Evolutionary conservation across 2,329 filamentous ascomycete species (phyloP).

Genomic region (Apiospora phragmitis): DNA sequence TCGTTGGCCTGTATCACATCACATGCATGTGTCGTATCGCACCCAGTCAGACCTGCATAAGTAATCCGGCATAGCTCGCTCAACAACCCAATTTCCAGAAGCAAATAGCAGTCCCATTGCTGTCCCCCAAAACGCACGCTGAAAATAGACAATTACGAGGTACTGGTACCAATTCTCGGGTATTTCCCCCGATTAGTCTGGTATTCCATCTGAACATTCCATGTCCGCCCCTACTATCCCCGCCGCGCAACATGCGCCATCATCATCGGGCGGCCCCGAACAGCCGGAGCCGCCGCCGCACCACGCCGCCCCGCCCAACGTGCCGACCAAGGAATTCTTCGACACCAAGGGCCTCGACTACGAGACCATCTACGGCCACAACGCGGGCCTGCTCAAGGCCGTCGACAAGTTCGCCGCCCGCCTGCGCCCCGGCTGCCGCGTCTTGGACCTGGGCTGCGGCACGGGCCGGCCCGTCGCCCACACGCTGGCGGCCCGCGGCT

Average conservation of each 20-base stretch:
- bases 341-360: not conserved
- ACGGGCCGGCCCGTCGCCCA: conserved; percentile 4
- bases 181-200: not conserved
- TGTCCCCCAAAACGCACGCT: too few species aligned
- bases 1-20: too few species aligned
- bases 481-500: not conserved
- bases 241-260: not conserved
- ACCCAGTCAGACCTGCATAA: too few species aligned
- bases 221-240: not conserved
- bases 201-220: not conserved
- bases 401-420: not conserved
- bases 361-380: not conserved
- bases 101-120: too few species aligned
- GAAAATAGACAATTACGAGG: too few species aligned
- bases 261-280: not conserved
- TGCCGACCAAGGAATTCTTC: not conserved
- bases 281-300: too few species aligned
- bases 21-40: too few species aligned
- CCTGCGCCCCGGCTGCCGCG: not conserved
- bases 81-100: too few species aligned
- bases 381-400: not conserved
- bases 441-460: not conserved
- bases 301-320: not conserved
- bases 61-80: too few species aligned
- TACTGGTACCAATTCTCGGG: too few species aligned